Base-by-base conservation (phyloP, 2,329 filamentous ascomycete genomes). In the Raffaelea albimanens region DNA sequence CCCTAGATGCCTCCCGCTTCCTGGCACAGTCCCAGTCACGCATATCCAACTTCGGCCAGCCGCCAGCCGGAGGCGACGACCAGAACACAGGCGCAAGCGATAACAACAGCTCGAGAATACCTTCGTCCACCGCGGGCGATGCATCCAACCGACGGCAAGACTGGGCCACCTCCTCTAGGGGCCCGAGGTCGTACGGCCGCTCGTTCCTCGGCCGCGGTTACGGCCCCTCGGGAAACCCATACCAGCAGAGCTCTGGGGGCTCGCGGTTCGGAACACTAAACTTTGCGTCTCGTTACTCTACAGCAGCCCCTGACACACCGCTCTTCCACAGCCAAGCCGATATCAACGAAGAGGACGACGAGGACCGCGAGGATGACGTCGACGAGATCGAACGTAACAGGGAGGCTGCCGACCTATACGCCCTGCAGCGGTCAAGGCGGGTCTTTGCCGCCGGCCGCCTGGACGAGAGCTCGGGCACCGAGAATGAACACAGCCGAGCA, bases 271-370 rank as follows among this genome's bases (percentile, higher is more conserved):
- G 94, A 52, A 68, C 70, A 45, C 60, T 75, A 47, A 83, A 82
- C 25, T 95, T 95, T 62, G 80, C 84, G 23, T 88, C 87, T 11
- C 78, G 89, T 44, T 82, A 85, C 51, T 78, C 84, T 4, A 73
- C 78, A 43, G 72, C 80, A 40, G 72, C 73, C 19, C 83, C 87
- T 49, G 86, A 89, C 56, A 90, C 91, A 10, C 93, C 93, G 47
- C 73, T 98, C n/a, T 97, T 98, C 64, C 89, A 93, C 65, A 95
- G 88, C 59, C 79, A 89, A 16, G 89, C 95, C 63, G 88, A 94
- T 61, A 93, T 94, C 55, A 81, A 86, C 52, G 90, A 96, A 65
- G 87, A 94, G 60, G 50, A 53, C 13, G 49, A 48, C 21, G 53
- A 50, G 23, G 88, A 94, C 60, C 93, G 94, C 54, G 82, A 95